Evolutionary conservation across 768 basidiomycete genomes (phyloP).

Genomic region (Boletellus sp.): DNA sequence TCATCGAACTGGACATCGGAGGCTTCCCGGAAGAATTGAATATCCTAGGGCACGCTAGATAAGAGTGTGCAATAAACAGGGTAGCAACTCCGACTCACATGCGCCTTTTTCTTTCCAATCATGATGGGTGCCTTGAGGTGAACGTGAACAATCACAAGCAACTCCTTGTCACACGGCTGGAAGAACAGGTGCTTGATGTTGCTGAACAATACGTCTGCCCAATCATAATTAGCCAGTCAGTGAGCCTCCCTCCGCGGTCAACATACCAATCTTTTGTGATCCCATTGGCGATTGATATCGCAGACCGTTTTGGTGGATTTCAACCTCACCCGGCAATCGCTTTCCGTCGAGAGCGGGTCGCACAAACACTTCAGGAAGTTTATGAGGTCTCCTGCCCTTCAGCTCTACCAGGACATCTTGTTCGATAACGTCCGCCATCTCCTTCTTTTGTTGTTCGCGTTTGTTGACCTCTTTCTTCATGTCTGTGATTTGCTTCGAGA

Average conservation of each 20-base stretch:
- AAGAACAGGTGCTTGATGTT: conserved; percentile 99
- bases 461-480: conserved; percentile 97
- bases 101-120: conserved; percentile 98
- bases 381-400: conserved; percentile 81
- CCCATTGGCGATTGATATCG: conserved; percentile 86
- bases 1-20: conserved; percentile 98
- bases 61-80: neutral
- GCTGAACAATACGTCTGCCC: conserved; percentile 83
- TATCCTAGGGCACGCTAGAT: conserved; percentile 53
- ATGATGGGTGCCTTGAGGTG: conserved; percentile 95
- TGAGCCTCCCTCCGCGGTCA: neutral
- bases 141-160: conserved; percentile 90
- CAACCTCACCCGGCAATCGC: conserved; percentile 93
- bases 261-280: conserved; percentile 85
- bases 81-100: conserved; percentile 46
- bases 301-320: conserved; percentile 96
- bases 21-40: conserved; percentile 98
- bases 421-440: conserved; percentile 96
- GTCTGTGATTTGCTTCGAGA: conserved; percentile 90
- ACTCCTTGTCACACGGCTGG: conserved; percentile 96
- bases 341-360: conserved; percentile 94
- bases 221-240: conserved; percentile 4
- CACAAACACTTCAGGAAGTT: conserved; percentile 88
- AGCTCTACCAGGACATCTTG: conserved; percentile 88
- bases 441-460: conserved; percentile 95